Base-by-base conservation (phyloP, 1,139 yeast species). In the Nakaseomyces glabratus region DNA sequence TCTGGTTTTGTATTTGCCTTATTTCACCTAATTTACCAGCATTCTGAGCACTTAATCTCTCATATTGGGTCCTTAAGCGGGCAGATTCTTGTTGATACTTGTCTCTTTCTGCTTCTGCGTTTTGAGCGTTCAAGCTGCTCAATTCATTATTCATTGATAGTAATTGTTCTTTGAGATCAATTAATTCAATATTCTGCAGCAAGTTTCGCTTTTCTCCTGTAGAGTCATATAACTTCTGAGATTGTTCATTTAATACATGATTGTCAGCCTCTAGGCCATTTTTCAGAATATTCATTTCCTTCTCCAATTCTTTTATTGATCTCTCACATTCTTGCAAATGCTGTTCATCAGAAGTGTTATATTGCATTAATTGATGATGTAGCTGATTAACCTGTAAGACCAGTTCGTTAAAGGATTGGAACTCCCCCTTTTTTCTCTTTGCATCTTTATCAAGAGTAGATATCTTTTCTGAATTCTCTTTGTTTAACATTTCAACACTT, bases 21-120 rank as follows among this genome's bases (percentile, higher is more conserved):
- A 84, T 69, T 57, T 90, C 96, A 20, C 98, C 99, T 24, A 75
- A 58, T 47, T 76, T 79, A 17, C 88, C 78, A 5, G 95, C 84
- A 47, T 81, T 76, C 34, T 73, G 71, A 0, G 88, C 68, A 40
- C 78, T 79, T 33, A 84, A 58, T 8, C 60, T 58, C 6, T 84
- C 68, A 35, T 78, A 73, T 24, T 63, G 57, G 8, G 65, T 64
- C 37, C 90, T 70, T 24, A 90, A 60, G 14, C 55, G 47, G 31
- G 61, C 60, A 1, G 90, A 71, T 36, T 73, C 69, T 16, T 65
- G 61, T 43, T 82, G 80, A 52, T 80, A 90, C 41, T 69, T 68
- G 2, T 71, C 73, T 44, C 82, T 68, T 39, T 76, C 73, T 2
- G 61, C 60, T 42, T 76, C 79, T 0, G 96, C 95, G 47, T 77